Evolutionary conservation across 106 monocot genomes (phyloP).

Genomic region (Apostasia shenzhenica): DNA sequence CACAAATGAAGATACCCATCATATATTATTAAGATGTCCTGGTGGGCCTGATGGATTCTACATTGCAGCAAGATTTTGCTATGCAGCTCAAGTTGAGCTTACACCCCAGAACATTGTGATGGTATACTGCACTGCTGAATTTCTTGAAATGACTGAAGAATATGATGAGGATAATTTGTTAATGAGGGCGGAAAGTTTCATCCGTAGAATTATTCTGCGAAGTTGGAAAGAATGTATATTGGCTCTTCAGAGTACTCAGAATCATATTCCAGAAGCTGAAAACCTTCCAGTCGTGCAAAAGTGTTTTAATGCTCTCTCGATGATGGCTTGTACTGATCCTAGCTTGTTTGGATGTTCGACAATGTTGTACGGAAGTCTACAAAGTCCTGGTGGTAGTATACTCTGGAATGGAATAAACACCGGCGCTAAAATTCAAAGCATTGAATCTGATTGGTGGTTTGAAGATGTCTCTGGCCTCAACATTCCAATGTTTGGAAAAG

Average conservation of each 20-base stretch:
- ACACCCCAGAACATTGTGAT: slow-evolving; percentile 29
- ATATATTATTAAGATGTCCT: slow-evolving; percentile 26
- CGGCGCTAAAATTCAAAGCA: slow-evolving; percentile 30
- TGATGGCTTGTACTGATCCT: slow-evolving; percentile 45
- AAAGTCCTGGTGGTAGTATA: slow-evolving; percentile 64
- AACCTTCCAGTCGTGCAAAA: slow-evolving; percentile 26
- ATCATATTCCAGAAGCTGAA: slow-evolving; percentile 23
- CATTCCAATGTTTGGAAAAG: slow-evolving; percentile 27
- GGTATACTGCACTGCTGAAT: slow-evolving; percentile 28
- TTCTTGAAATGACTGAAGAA: slow-evolving; percentile 61
- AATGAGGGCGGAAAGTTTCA: slow-evolving; percentile 15
- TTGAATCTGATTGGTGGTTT: slow-evolving; percentile 51
- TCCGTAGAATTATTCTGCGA: slow-evolving; percentile 24
- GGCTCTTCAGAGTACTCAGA: slow-evolving; percentile 31
- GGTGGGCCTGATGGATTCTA: slow-evolving; percentile 41
- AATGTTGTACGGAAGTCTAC: slow-evolving; percentile 44
- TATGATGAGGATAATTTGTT: slow-evolving; percentile 33
- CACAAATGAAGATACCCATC: neutral
- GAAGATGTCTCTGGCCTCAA: slow-evolving; percentile 43
- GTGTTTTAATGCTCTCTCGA: slow-evolving; percentile 23
- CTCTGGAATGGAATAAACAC: slow-evolving; percentile 68
- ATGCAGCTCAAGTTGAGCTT: slow-evolving; percentile 29
- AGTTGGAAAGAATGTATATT: slow-evolving; percentile 52
- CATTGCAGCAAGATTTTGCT: slow-evolving; percentile 43
- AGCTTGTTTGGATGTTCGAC: slow-evolving; percentile 51